A percentile compares a stretch with the other conserved stretches of the same genome.
Evolutionary conservation across 1,139 yeast species (phyloP).

Genomic region (Geotrichum restrictum): DNA sequence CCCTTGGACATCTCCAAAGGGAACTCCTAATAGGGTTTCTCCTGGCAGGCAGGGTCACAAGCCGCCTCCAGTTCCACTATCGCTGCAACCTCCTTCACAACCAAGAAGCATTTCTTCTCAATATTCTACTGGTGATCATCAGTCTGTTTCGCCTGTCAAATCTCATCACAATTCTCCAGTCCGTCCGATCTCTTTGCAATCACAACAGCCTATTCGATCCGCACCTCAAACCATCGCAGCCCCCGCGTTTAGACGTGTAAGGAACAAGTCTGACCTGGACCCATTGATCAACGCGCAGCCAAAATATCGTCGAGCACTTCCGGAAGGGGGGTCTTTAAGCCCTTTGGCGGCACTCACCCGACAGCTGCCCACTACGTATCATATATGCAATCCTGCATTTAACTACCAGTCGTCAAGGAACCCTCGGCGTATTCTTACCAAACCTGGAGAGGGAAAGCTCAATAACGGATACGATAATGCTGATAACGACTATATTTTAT

Average conservation of each 20-base stretch:
- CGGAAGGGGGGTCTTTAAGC: conserved; percentile 74
- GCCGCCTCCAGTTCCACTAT: conserved; percentile 7
- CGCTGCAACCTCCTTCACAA: conserved; percentile 26
- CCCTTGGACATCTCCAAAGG: conserved; percentile 11
- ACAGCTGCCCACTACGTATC: conserved; percentile 72
- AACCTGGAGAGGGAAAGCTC: conserved; percentile 78
- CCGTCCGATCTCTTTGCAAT: conserved; percentile 12
- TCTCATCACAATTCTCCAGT: conserved; percentile 19
- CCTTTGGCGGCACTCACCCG: conserved; percentile 81
- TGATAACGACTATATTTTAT: conserved; percentile 84
- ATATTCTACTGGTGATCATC: conserved; percentile 26
- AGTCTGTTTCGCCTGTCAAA: background rate
- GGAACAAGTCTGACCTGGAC: conserved; percentile 51
- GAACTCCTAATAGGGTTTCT: conserved; percentile 5
- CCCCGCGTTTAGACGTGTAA: conserved; percentile 46
- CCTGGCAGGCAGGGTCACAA: conserved; percentile 3
- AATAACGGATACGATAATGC: conserved; percentile 87
- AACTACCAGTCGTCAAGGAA: conserved; percentile 80
- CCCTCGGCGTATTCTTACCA: conserved; percentile 87
- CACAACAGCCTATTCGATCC: conserved; percentile 8
- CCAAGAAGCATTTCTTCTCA: conserved; percentile 36
- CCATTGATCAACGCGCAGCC: conserved; percentile 67
- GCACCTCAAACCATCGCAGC: conserved; percentile 27
- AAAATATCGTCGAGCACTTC: conserved; percentile 74
- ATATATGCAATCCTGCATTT: conserved; percentile 83